Evolutionary conservation across 208 protist species (phyloP).

Genomic region (Trypanosomatidae sp.): DNA sequence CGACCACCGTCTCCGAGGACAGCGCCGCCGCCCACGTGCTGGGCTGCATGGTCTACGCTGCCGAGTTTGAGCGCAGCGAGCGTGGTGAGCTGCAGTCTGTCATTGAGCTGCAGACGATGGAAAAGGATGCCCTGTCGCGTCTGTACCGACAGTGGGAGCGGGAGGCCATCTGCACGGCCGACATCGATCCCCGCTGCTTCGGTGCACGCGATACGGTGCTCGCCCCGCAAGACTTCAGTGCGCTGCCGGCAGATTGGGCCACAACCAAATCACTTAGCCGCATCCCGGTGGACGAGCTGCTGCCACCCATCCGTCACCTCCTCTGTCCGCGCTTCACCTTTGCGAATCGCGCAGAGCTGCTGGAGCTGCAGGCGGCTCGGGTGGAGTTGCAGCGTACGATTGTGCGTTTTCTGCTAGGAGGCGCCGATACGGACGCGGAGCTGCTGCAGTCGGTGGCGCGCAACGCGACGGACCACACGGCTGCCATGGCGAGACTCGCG

Average conservation of each 20-base stretch:
- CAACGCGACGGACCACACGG: slow-evolving; percentile 15
- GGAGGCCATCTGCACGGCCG: slow-evolving; percentile 16
- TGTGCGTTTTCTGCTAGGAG: slow-evolving; percentile 18
- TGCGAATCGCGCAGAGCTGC: slow-evolving; percentile 52
- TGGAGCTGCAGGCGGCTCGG: slow-evolving; percentile 43
- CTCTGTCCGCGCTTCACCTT: slow-evolving; percentile 73
- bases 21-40: slow-evolving; percentile 39
- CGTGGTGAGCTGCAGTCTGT: slow-evolving; percentile 40
- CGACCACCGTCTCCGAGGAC: slow-evolving; percentile 34
- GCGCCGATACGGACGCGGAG: slow-evolving; percentile 1
- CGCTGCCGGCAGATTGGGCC: slow-evolving; percentile 57
- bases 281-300: slow-evolving; percentile 30
- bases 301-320: slow-evolving; percentile 66
- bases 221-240: slow-evolving; percentile 43
- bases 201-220: slow-evolving; percentile 36
- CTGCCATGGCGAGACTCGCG: slow-evolving; percentile 12
- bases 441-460: slow-evolving; percentile 5
- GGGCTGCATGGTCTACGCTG: slow-evolving; percentile 58
- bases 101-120: slow-evolving; percentile 38
- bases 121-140: slow-evolving; percentile 9
- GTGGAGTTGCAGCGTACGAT: slow-evolving; percentile 52
- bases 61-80: slow-evolving; percentile 33
- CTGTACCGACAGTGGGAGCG: slow-evolving; percentile 18
- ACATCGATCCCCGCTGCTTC: slow-evolving; percentile 25
- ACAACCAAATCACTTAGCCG: slow-evolving; percentile 29